Percentiles rank a stretch among this genome's conserved stretches.
These are phyloP conservation scores for Auriscalpium orientale DNA, from an alignment of 768 basidiomycete genomes.

Conservation along the genomic window DNA sequence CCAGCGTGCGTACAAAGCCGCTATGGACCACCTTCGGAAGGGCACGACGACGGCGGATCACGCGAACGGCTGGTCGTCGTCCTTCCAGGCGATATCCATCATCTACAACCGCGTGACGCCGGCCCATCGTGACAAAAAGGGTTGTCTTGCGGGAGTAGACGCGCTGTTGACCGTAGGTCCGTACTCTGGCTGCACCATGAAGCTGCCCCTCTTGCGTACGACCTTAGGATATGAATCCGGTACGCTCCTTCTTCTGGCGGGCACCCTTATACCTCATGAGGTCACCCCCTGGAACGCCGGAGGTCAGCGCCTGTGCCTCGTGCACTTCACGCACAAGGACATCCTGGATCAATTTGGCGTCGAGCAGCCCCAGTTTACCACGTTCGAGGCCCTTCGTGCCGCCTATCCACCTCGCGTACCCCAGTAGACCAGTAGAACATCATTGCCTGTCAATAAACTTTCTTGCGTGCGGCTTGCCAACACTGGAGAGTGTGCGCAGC, in stretches of 20 bases:
- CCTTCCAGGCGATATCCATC: neutral
- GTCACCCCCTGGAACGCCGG: neutral
- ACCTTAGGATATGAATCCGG: neutral
- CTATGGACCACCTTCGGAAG: neutral
- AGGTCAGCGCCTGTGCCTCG: neutral
- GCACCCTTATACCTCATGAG: neutral
- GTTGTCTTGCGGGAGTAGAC: neutral
- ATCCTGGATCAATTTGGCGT: neutral
- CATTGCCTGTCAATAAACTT: no score
- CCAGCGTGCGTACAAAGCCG: neutral
- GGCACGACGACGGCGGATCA: neutral
- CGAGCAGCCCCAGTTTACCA: neutral
- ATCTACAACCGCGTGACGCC: neutral
- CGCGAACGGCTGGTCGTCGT: neutral
- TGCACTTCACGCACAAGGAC: neutral
- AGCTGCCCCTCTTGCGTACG: neutral
- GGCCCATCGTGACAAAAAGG: neutral
- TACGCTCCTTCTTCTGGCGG: neutral
- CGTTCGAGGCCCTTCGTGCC: no score
- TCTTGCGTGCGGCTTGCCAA: no score
- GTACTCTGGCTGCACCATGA: neutral
- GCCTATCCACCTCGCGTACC: no score
- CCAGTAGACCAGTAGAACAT: no score
- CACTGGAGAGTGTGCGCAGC: no score
- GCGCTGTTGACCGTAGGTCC: neutral